Evolutionary conservation across 371 early-diverging fungal species (phyloP), one percentile per base, ranked within the genome.

Genomic region (Nematocida minor): DNA sequence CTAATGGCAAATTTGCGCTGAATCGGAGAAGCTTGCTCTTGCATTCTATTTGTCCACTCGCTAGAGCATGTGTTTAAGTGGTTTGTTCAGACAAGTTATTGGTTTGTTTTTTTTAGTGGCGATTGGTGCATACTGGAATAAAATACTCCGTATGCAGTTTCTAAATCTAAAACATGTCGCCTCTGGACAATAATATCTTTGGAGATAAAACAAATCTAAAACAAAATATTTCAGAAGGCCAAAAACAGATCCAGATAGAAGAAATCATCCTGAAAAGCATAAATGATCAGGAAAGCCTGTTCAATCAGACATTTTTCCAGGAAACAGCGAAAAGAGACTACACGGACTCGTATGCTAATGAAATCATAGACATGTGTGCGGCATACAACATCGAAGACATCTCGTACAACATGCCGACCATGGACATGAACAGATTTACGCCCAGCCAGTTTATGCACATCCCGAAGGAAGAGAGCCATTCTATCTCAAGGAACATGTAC

Each of bases 261-360:
- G 77, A 74, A 34, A 74, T 74, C 7, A 74, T 74, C 32, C 54
- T 74, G 4, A 74, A 74, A 64, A 74, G 77, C 66, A 74, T 74
- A 48, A 46, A 74, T 42, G 77, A 74, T 25, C 77, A 74, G 29
- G 64, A 74, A n/a, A 74, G 47, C 41, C 77, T 74, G 16, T 74
- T 74, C 60, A 62, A 6, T 29, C 77, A 40, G 31, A 11, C 63
- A 16, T 40, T 74, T 20, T 74, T 74, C 34, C 44, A 7, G 9
- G 64, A 64, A 18, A 9, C 20, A 6, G 4, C 27, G 3, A 74
- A 62, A 29, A 0, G 42, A 4, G 40, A 64, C 11, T 49, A 74
- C 25, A 60, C 14, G 16, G 54, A 60, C 16, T n/a, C 46, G 2
- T 74, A 74, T 48, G 41, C 77, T 4, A 63, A 66, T 20, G 77